A percentile compares a stretch with the other conserved stretches of the same genome.
Conservation (phyloP, 1,284 basidiomycete genomes). For the Sanghuangporus weigelae region DNA sequence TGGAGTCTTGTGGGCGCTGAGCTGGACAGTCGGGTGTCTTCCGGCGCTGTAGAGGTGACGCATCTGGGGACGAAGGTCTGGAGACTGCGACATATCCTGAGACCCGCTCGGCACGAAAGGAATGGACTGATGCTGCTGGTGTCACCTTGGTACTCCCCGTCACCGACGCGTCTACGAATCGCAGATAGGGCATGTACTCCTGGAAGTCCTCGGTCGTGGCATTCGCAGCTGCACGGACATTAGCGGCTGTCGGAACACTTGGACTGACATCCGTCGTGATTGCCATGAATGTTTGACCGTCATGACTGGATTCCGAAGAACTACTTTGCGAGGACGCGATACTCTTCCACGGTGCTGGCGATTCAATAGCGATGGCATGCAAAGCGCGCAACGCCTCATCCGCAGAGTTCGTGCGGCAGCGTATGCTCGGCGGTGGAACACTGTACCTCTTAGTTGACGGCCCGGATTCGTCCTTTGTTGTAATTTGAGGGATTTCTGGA, state of each 20-base stretch:
- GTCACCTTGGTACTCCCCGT: constrained; percentile 7
- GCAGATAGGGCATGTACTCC: constrained; percentile 16
- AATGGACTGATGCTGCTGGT: constrained; percentile 4
- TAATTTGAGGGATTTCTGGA: not conserved
- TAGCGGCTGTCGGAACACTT: not conserved
- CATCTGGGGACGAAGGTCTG: not conserved
- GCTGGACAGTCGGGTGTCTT: constrained; percentile 8
- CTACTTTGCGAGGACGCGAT: not conserved
- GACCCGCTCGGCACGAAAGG: constrained; percentile 14
- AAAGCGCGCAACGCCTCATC: constrained; percentile 16
- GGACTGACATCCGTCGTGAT: constrained; percentile 15
- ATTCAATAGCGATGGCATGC: constrained; percentile 15
- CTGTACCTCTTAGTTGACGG: constrained; percentile 5
- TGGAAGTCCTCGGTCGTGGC: constrained; percentile 15
- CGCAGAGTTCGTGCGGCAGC: constrained; percentile 10
- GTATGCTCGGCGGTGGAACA: constrained; percentile 17
- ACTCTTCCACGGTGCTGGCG: constrained; percentile 1
- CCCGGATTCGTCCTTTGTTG: not conserved
- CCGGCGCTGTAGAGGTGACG: constrained; percentile 9
- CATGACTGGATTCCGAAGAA: constrained; percentile 11
- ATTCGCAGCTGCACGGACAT: constrained; percentile 1
- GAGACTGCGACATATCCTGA: not conserved
- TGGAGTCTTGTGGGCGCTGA: constrained; percentile 4
- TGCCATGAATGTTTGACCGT: constrained; percentile 14
- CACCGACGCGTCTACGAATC: constrained; percentile 11